Percentiles rank a stretch among this genome's conserved stretches.
phyloP scores from a whole-genome alignment of 192 early-diverging fungal species.

The Spizellomyces punctatus region DNA sequence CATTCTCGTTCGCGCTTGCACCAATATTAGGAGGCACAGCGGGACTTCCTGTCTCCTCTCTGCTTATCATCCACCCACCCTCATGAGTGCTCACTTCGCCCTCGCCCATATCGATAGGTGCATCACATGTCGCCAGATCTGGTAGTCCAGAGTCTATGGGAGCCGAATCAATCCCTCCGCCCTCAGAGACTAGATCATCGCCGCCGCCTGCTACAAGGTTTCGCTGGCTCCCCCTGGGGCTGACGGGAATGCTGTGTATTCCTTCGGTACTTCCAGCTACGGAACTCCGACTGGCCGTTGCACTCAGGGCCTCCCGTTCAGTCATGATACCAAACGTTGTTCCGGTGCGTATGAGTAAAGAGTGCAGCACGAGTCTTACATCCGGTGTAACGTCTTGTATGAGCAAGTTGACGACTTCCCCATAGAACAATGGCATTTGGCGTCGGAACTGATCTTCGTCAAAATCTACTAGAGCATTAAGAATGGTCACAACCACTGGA shows the following conservation, averaged over 20 bases:
- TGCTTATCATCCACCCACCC: not conserved
- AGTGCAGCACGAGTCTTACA: constrained; percentile 53
- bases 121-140: constrained; percentile 15
- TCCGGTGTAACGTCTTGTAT: constrained; percentile 66
- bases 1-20: not conserved
- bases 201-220: not conserved
- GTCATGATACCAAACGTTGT: constrained; percentile 37
- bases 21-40: not conserved
- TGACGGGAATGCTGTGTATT: constrained; percentile 4
- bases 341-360: constrained; percentile 43
- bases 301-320: constrained; percentile 25
- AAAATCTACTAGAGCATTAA: constrained; percentile 68
- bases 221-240: not conserved
- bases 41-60: not conserved
- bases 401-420: constrained; percentile 64
- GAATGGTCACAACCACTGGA: constrained; percentile 72
- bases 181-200: not conserved
- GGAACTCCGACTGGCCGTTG: constrained; percentile 22
- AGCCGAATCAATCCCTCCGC: constrained; percentile 10
- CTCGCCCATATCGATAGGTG: constrained; percentile 15
- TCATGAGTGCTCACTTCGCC: not conserved
- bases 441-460: constrained; percentile 67
- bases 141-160: constrained; percentile 15
- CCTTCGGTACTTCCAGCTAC: constrained; percentile 6
- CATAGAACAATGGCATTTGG: constrained; percentile 66